Percentiles rank a stretch among this genome's conserved stretches.
Conservation (phyloP, 2,329 filamentous ascomycete genomes). For the Colletotrichum melonis region DNA sequence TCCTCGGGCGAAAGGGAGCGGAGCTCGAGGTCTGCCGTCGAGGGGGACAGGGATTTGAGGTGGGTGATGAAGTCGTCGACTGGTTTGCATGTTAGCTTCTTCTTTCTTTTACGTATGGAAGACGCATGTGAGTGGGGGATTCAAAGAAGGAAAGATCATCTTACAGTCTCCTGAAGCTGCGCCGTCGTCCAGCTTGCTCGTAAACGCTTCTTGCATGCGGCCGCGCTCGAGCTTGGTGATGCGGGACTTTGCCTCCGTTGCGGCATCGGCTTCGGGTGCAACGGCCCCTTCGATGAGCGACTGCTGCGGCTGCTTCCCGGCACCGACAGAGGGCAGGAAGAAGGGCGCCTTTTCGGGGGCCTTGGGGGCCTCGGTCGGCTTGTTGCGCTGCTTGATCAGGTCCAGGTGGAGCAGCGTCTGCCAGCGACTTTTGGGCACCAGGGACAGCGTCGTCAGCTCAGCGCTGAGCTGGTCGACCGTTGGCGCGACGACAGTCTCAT, state of each 20-base stretch:
- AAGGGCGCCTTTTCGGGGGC: conserved; percentile 94
- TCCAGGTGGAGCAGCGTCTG: conserved; percentile 94
- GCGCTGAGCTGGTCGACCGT: conserved; percentile 81
- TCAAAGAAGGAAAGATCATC: conserved; percentile 40
- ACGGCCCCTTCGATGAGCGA: conserved; percentile 37
- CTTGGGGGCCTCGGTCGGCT: conserved; percentile 91
- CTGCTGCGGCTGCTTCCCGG: conserved; percentile 40
- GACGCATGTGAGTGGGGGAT: no score
- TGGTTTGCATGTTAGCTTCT: conserved; percentile 44
- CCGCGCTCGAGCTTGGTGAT: conserved; percentile 74
- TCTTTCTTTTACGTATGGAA: background rate
- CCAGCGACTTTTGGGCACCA: conserved; percentile 93
- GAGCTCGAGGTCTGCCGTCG: conserved; percentile 90
- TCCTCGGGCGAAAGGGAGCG: conserved; percentile 76
- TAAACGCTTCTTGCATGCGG: conserved; percentile 68
- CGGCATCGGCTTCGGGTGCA: conserved; percentile 45
- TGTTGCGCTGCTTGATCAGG: conserved; percentile 92
- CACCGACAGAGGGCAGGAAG: conserved; percentile 81
- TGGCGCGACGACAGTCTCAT: conserved; percentile 65
- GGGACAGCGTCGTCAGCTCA: conserved; percentile 87
- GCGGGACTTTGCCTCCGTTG: conserved; percentile 63
- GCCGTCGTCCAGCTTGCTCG: conserved; percentile 65
- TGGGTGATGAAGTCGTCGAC: conserved; percentile 78
- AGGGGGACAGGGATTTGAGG: conserved; percentile 83
- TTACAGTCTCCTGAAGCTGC: conserved; percentile 70